These are phyloP conservation scores for Calocera viscosa DNA, from an alignment of 768 basidiomycete species.

Conservation along the genomic window DNA sequence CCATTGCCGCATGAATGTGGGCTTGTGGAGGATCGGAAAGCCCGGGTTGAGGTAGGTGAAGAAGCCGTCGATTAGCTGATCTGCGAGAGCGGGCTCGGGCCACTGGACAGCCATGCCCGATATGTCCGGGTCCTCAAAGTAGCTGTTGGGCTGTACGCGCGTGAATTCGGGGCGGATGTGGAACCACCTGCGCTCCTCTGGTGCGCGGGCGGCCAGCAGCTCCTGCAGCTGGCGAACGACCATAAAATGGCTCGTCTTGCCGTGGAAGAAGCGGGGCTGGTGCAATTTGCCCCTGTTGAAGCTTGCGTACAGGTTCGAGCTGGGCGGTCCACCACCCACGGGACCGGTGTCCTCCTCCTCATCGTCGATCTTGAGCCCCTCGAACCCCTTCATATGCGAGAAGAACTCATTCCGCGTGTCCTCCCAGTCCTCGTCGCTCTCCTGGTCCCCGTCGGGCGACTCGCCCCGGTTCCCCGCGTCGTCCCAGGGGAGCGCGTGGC, in stretches of 20 bases:
- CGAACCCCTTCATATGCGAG: background rate
- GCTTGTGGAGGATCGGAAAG: constrained; percentile 59
- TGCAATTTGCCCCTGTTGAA: background rate
- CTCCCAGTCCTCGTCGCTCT: background rate
- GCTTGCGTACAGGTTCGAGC: background rate
- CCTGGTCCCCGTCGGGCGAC: background rate
- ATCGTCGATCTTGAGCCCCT: background rate
- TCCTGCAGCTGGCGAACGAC: constrained; percentile 1
- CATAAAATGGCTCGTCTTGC: constrained; percentile 6
- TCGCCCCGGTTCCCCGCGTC: background rate
- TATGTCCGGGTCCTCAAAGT: background rate
- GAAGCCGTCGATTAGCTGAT: constrained; percentile 46
- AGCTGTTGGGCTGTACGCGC: background rate
- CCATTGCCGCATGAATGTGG: constrained; percentile 46
- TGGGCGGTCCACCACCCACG: background rate
- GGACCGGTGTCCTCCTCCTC: background rate
- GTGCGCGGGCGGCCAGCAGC: background rate
- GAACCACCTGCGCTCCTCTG: background rate
- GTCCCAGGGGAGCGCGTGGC: constrained; percentile 6
- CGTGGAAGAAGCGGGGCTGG: constrained; percentile 7
- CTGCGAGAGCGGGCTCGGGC: constrained; percentile 50
- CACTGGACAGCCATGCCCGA: constrained; percentile 28
- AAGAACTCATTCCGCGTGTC: constrained; percentile 2
- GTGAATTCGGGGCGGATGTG: constrained; percentile 1
- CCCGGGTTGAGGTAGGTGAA: constrained; percentile 46